Evolutionary conservation across 805 yeast genomes (phyloP), one percentile per base, ranked within the genome.

Genomic region (Candida coquimbonensis): DNA sequence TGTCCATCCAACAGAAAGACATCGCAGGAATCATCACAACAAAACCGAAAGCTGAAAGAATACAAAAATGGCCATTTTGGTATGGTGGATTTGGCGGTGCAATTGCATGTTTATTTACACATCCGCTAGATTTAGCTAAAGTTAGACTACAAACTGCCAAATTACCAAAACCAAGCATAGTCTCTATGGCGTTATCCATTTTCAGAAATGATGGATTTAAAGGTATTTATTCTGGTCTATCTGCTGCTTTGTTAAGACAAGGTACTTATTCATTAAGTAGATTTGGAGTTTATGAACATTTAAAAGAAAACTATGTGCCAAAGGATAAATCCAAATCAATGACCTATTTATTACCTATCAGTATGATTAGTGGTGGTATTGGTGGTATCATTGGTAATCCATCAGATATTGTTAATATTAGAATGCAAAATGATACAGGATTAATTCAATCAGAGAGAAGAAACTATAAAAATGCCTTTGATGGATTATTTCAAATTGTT

Each of bases 301-400:
- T 87, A 56, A 87, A 87, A 56, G 87, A 81, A 39, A 63, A 70
- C 27, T 66, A 71, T 32, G 63, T 63, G 13, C 70, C 74, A 29
- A 53, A 63, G 9, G 68, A 66, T 19, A 63, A 63, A 43, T 67
- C 71, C 26, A 84, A 83, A 6, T 73, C 81, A 7, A 79, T 87
- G 45, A 59, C 72, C 7, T 72, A 77, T 16, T 69, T 87, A 44
- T 67, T 87, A 45, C 88, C 91, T 9, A 73, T 81, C 65, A 86
- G 95, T 5, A 86, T 87, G 93, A 52, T 83, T n/a, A 78, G 90
- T 12, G 96, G 96, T 44, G 85, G 83, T 26, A 64, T 80, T 47
- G 96, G 96, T 49, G 95, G 95, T 9, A 65, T 87, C 21, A 83
- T 85, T 3, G 96, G 96, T 21, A 87, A 87, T 59, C 95, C 96